phyloP scores from a whole-genome alignment of 441 rosid genomes.

The Isatis lusitanica region DNA sequence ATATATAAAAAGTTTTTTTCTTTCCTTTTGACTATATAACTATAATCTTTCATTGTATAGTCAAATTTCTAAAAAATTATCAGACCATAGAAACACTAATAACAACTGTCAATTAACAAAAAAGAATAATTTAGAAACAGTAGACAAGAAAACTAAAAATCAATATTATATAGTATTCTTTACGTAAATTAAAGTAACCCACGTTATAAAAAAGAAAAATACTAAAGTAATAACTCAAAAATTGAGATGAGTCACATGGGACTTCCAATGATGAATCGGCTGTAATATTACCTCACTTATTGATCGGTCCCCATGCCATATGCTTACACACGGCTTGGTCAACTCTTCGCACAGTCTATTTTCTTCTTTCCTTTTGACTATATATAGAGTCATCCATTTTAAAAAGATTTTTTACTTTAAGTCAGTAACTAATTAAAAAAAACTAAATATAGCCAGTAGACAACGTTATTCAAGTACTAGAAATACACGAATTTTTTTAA shows the following conservation, averaged over 20 bases:
- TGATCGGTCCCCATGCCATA: slow-evolving; percentile 25
- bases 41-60: background rate
- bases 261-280: slow-evolving; percentile 27
- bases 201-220: background rate
- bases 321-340: slow-evolving; percentile 19
- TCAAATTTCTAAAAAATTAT: background rate
- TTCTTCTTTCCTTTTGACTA: slow-evolving; percentile 9
- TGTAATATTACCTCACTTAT: slow-evolving; percentile 22
- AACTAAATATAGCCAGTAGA: background rate
- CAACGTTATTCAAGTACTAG: background rate
- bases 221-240: background rate
- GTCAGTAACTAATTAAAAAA: background rate
- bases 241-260: slow-evolving; percentile 24
- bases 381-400: background rate
- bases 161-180: background rate
- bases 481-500: background rate
- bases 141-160: background rate
- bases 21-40: background rate
- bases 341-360: slow-evolving; percentile 26
- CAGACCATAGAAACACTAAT: background rate
- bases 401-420: background rate
- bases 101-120: background rate
- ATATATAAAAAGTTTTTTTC: too few relatives aligned
- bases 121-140: background rate
- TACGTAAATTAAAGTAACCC: background rate